phyloP scores from a whole-genome alignment of 345 rosid genomes.

The Citrus sp. region DNA sequence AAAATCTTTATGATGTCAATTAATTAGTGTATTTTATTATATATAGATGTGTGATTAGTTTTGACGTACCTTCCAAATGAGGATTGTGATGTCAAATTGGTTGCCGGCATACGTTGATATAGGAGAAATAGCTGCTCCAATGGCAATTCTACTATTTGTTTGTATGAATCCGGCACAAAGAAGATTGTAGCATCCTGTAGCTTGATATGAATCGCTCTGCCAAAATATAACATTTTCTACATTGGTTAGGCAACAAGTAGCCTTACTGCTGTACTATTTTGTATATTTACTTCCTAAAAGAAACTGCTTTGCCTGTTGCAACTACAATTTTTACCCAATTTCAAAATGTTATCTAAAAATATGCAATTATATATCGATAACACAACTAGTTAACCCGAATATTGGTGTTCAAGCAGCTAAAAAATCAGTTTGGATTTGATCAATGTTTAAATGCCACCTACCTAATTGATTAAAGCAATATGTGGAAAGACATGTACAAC shows the following conservation, averaged over 20 bases:
- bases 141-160: slow-evolving; percentile 89
- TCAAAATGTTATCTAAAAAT: no score
- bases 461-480: background rate
- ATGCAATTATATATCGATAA: no score
- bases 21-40: no score
- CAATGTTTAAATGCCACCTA: background rate
- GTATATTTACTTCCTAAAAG: no score
- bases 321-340: no score
- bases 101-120: slow-evolving; percentile 53
- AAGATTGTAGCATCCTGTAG: slow-evolving; percentile 97
- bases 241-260: background rate
- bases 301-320: no score
- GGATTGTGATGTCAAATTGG: slow-evolving; percentile 87
- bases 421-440: background rate
- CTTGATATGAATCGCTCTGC: slow-evolving; percentile 97
- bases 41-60: no score
- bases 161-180: slow-evolving; percentile 92
- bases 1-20: no score
- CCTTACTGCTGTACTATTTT: background rate
- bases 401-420: no score
- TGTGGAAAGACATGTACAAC: background rate
- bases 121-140: slow-evolving; percentile 99
- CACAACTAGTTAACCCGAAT: no score
- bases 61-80: slow-evolving; percentile 82
- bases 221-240: background rate